phyloP scores from a whole-genome alignment of 257 asterid species.

The Plantago ovata region DNA sequence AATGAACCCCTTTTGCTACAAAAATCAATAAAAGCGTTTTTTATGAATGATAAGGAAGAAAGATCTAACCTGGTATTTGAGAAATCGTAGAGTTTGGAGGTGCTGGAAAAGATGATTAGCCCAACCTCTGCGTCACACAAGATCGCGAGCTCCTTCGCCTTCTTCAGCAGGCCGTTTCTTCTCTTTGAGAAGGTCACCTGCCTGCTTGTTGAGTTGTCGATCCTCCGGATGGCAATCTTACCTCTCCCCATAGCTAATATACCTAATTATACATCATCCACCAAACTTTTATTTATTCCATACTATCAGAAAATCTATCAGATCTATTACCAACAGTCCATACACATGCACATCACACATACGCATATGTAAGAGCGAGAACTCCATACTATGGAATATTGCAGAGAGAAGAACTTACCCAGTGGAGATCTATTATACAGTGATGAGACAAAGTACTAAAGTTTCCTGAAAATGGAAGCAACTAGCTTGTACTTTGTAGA shows the following conservation, averaged over 20 bases:
- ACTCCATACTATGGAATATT: too few species aligned
- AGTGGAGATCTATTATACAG: background rate
- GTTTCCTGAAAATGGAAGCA: background rate
- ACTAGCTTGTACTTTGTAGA: background rate
- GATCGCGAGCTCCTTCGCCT: conserved; percentile 40
- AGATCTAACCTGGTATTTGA: conserved; percentile 26
- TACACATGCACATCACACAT: too few species aligned
- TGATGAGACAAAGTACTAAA: background rate
- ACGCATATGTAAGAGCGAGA: too few species aligned
- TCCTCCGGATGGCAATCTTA: conserved; percentile 37
- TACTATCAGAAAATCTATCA: conserved; percentile 4
- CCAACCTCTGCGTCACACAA: conserved; percentile 44
- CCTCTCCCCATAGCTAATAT: conserved; percentile 36
- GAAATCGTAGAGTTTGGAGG: conserved; percentile 38
- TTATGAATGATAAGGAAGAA: background rate
- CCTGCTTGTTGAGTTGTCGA: conserved; percentile 39
- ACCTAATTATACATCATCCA: background rate
- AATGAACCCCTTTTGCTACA: background rate
- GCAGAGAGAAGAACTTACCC: too few species aligned
- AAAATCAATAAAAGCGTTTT: background rate
- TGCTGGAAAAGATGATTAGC: conserved; percentile 43
- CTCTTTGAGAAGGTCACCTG: conserved; percentile 48
- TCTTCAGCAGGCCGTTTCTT: conserved; percentile 39
- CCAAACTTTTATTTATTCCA: too few species aligned
- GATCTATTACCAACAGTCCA: background rate